Conservation (phyloP, 768 basidiomycete species). For the Kwoniella botswanensis region DNA sequence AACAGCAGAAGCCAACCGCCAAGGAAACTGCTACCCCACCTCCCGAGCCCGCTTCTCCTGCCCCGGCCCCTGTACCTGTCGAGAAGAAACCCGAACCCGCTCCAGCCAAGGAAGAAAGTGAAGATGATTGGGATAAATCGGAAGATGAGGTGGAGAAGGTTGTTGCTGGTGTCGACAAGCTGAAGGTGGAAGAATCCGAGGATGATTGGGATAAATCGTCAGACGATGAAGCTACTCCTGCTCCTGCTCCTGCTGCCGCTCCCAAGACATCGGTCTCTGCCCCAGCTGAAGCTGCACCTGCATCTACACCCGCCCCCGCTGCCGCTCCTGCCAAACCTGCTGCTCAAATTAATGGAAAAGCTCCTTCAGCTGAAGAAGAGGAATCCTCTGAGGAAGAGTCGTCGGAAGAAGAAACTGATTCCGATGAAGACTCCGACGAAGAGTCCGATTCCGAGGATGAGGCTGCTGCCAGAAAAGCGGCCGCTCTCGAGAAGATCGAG, state of each 20-base stretch:
- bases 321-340: slow-evolving; percentile 36
- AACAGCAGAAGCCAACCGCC: slow-evolving; percentile 43
- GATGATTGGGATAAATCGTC: slow-evolving; percentile 59
- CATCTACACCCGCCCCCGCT: slow-evolving; percentile 33
- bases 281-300: slow-evolving; percentile 30
- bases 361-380: slow-evolving; percentile 58
- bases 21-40: slow-evolving; percentile 38
- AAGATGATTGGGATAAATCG: slow-evolving; percentile 62
- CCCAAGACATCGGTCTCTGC: slow-evolving; percentile 24
- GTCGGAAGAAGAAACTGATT: slow-evolving; percentile 38
- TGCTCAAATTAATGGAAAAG: slow-evolving; percentile 45
- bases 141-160: slow-evolving; percentile 57
- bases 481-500: slow-evolving; percentile 76
- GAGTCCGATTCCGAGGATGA: slow-evolving; percentile 60
- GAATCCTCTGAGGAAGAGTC: slow-evolving; percentile 44
- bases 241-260: slow-evolving; percentile 35
- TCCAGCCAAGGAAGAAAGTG: slow-evolving; percentile 45
- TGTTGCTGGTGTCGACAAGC: slow-evolving; percentile 53
- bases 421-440: slow-evolving; percentile 51
- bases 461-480: slow-evolving; percentile 69
- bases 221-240: slow-evolving; percentile 47
- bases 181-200: slow-evolving; percentile 55
- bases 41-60: slow-evolving; percentile 41
- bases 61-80: slow-evolving; percentile 57
- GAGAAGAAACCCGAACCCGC: slow-evolving; percentile 43